A percentile compares a stretch with the other conserved stretches of the same genome.
These are phyloP conservation scores for Fulvia fulva DNA, from an alignment of 2,329 filamentous ascomycete species.

Conservation along the genomic window DNA sequence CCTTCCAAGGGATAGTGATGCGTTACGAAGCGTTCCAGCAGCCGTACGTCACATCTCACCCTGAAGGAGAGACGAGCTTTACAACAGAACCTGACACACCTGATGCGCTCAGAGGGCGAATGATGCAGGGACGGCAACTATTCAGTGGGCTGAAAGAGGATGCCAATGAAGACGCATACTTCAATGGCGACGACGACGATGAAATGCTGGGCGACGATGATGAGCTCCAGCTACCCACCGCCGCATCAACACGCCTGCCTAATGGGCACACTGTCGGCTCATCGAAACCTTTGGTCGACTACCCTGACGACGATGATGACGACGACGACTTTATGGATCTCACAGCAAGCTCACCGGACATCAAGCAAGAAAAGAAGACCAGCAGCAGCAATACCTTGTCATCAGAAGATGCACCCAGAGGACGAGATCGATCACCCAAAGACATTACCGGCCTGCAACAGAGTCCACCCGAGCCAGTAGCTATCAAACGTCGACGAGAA, in stretches of 20 bases:
- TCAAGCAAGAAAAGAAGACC: slow-evolving; percentile 30
- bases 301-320: slow-evolving; percentile 85
- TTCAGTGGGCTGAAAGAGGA: slow-evolving; percentile 75
- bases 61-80: slow-evolving; percentile 60
- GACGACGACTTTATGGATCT: slow-evolving; percentile 50
- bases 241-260: slow-evolving; percentile 30
- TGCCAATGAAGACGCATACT: slow-evolving; percentile 85
- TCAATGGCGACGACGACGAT: slow-evolving; percentile 82
- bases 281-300: slow-evolving; percentile 78
- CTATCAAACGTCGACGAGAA: slow-evolving; percentile 85
- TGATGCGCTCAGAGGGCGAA: slow-evolving; percentile 37
- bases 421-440: slow-evolving; percentile 20
- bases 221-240: slow-evolving; percentile 28
- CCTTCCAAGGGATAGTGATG: slow-evolving; percentile 70
- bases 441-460: slow-evolving; percentile 18
- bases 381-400: slow-evolving; percentile 22
- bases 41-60: slow-evolving; percentile 39
- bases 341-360: slow-evolving; percentile 46
- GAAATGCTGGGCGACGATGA: slow-evolving; percentile 49
- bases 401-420: slow-evolving; percentile 16
- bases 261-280: slow-evolving; percentile 59
- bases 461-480: slow-evolving; percentile 32
- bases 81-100: slow-evolving; percentile 61
- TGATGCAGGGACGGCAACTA: slow-evolving; percentile 54
- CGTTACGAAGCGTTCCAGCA: slow-evolving; percentile 75